Evolutionary conservation across 345 rosid genomes (phyloP), one percentile per base, ranked within the genome.

Genomic region (Hypericum androsaemum): DNA sequence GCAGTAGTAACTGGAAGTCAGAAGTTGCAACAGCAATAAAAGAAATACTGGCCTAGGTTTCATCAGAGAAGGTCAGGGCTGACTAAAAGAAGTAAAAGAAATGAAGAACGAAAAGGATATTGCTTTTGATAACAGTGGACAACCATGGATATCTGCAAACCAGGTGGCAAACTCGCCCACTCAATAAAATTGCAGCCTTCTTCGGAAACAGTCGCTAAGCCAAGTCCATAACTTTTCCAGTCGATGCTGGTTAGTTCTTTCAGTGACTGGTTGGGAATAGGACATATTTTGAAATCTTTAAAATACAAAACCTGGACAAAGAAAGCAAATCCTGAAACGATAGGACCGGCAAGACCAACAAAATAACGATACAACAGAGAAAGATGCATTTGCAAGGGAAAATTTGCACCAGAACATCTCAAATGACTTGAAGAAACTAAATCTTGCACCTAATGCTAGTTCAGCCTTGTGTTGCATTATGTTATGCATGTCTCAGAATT

Each of bases 201-300:
- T 50, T 83, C 83, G 39, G 41, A 64, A 57, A 69, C 68, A 38
- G 48, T 77, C 36, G 56, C 63, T 56, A 83, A 62, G 43, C 57
- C 61, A 78, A 92, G 70, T 60, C 95, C 98, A 52, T 88, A 92
- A 57, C 75, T 80, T 76, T 76, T 81, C 98, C 98, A 92, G 60
- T 84, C 84, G 48, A 83, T 57, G 71, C 77, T 69, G 58, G 69
- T 63, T 66, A 92, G 57, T 43, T 83, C 95, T 37, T 48, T 78
- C 49, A 79, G 64, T 56, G 75, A 67, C 63, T 77, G 53, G 39
- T 63, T 67, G 50, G 82, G 62, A 48, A 80, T 53, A 37, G 80
- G 55, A 64, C 73, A 67, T 55, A 82, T 84, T n/a, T 66, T 70
- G 74, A 81, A 92, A 64, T 83, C 79, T 47, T 80, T 73, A 9